Percentiles rank a stretch among this genome's conserved stretches.
These are phyloP conservation scores for Suillus cothurnatus DNA, from an alignment of 768 basidiomycete species.

Conservation along the genomic window DNA sequence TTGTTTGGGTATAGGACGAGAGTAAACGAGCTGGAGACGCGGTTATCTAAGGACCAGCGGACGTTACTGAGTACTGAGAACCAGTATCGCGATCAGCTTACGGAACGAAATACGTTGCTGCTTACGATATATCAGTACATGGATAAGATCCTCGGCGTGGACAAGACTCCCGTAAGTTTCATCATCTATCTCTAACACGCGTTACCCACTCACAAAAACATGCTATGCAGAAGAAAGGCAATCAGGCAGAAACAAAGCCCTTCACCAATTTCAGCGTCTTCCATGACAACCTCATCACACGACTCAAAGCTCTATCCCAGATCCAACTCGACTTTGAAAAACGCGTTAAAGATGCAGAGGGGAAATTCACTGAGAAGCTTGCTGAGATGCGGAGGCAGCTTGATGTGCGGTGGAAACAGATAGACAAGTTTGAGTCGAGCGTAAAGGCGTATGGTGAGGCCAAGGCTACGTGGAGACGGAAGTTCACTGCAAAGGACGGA, in stretches of 20 bases:
- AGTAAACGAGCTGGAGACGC: slow-evolving; percentile 74
- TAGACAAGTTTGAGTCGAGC: slow-evolving; percentile 89
- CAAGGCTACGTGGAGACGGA: slow-evolving; percentile 83
- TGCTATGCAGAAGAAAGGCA: slow-evolving; percentile 62
- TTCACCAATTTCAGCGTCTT: slow-evolving; percentile 94
- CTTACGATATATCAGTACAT: slow-evolving; percentile 94
- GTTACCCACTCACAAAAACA: not conserved
- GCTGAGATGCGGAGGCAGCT: slow-evolving; percentile 83
- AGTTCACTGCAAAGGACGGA: slow-evolving; percentile 81
- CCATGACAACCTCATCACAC: slow-evolving; percentile 89
- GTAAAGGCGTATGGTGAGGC: slow-evolving; percentile 81
- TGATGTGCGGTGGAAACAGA: slow-evolving; percentile 85
- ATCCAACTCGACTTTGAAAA: slow-evolving; percentile 89
- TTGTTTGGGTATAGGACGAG: slow-evolving; percentile 57
- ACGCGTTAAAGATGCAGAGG: slow-evolving; percentile 78
- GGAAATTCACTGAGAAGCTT: slow-evolving; percentile 70
- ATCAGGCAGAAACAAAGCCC: slow-evolving; percentile 83
- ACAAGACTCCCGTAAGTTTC: slow-evolving; percentile 75
- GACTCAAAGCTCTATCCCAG: slow-evolving; percentile 82
- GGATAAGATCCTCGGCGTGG: slow-evolving; percentile 90
- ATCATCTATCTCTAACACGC: not conserved
- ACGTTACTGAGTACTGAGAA: slow-evolving; percentile 68
- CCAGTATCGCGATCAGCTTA: slow-evolving; percentile 89
- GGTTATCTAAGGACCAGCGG: slow-evolving; percentile 82
- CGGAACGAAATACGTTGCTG: slow-evolving; percentile 89